Evolutionary conservation across 23 red algal genomes (phyloP).

Genomic region (Agarophyton chilense): DNA sequence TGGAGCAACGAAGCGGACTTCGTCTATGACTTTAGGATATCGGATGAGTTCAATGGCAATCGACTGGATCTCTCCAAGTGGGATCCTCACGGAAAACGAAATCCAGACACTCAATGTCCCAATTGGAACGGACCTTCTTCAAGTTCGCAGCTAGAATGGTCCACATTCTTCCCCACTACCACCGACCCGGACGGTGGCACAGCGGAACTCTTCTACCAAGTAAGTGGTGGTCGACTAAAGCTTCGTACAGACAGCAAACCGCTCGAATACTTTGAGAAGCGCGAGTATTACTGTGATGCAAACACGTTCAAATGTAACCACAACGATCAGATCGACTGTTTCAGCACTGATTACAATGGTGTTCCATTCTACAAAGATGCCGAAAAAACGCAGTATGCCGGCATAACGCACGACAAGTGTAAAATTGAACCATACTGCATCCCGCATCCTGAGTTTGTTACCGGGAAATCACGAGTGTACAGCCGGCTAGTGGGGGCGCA

Average conservation of each 20-base stretch:
- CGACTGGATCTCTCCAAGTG: constrained; percentile 3
- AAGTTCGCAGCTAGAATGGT: not conserved
- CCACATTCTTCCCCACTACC: constrained; percentile 22
- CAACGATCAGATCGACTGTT: not conserved
- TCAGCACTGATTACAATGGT: constrained; percentile 9
- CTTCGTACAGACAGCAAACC: not conserved
- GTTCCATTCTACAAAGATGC: constrained; percentile 18
- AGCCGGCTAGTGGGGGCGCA: constrained; percentile 19
- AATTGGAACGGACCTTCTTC: constrained; percentile 30
- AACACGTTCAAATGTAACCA: constrained; percentile 41
- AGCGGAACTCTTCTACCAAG: not conserved
- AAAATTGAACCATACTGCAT: constrained; percentile 49
- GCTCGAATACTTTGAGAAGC: constrained; percentile 16
- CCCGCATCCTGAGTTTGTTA: constrained; percentile 17
- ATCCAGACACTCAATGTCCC: constrained; percentile 25
- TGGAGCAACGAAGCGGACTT: not conserved
- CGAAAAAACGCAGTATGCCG: constrained; percentile 13
- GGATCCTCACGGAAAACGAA: constrained; percentile 30
- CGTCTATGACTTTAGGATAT: not conserved
- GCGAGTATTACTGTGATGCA: constrained; percentile 39
- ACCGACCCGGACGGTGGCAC: not conserved
- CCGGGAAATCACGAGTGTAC: constrained; percentile 15
- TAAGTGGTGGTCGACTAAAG: not conserved
- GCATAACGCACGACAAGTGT: constrained; percentile 36
- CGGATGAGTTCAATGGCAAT: constrained; percentile 17